Evolutionary conservation across 768 basidiomycete species (phyloP), one percentile per base, ranked within the genome.

Genomic region (Boletellus emodensis): DNA sequence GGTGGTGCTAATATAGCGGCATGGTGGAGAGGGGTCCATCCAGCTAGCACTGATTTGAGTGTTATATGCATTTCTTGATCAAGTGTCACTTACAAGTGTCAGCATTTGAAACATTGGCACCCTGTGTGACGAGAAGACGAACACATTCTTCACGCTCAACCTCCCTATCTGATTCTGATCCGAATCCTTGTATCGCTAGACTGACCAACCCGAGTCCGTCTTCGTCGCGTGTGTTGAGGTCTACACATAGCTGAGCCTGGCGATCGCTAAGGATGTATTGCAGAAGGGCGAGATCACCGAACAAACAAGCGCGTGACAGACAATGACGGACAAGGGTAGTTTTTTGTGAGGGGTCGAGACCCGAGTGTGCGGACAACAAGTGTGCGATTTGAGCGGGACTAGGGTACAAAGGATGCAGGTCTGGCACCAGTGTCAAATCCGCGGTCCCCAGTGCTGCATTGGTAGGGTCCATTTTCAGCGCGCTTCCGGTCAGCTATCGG

Each of bases 21-120:
- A 71, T 95, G 86, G 61, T 97, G 95, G 12, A 99, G 75, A 3
- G 94, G 84, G 10, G 91, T 93, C 96, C 96, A 98, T 32, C 95
- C 94, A 53, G 82, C 94, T 96, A 59, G 50, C 40, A 53, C 41
- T 40, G 4, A 37, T 30, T 37, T 53, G 50, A 56, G 26, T 34
- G 49, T 46, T 34, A 30, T 18, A 48, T 20, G 28, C n/a, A 28
- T 28, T 49, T 26, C 12, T 44, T 24, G 4, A 39, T 36, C 18
- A 30, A 54, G 48, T 38, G 37, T 26, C 22, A 66, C 78, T 38
- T 56, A 87, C 88, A 79, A 59, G 84, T 75, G 67, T 92, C 90
- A 38, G 79, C 71, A 34, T 59, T 52, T 41, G 70, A 69, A 38
- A 87, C 68, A 62, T 88, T 80, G 20, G 87, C 85, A 38, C 92